Evolutionary conservation across 2,329 filamentous ascomycete genomes (phyloP).

Genomic region (Amphichorda felina): DNA sequence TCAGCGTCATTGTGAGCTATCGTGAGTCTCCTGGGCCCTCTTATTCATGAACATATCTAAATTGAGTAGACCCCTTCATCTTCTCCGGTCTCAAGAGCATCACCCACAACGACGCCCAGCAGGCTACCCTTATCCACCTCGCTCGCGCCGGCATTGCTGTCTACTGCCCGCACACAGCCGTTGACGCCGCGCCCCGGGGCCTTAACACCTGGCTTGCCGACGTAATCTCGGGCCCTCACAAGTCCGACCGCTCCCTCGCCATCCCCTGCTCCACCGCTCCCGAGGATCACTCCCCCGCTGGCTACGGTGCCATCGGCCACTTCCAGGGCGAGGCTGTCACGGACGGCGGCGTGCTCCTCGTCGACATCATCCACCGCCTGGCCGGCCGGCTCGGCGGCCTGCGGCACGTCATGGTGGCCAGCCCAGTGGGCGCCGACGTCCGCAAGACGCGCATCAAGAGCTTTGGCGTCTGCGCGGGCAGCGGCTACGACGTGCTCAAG

Average conservation of each 20-base stretch:
- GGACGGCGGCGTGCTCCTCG: slow-evolving; percentile 19
- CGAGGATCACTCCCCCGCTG: slow-evolving; percentile 30
- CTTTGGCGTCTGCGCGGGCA: slow-evolving; percentile 83
- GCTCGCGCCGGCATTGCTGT: slow-evolving; percentile 84
- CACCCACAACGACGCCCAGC: slow-evolving; percentile 74
- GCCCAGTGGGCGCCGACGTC: slow-evolving; percentile 34
- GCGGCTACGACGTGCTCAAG: slow-evolving; percentile 66
- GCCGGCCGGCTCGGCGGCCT: slow-evolving; percentile 59
- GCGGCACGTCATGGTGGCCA: slow-evolving; percentile 35
- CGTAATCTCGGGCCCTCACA: slow-evolving; percentile 51
- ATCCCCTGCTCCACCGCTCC: slow-evolving; percentile 31
- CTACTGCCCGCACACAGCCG: slow-evolving; percentile 90
- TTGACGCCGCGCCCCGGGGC: slow-evolving; percentile 75
- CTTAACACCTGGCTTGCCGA: slow-evolving; percentile 93
- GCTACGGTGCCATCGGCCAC: slow-evolving; percentile 39
- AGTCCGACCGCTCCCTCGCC: slow-evolving; percentile 27
- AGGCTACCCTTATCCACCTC: slow-evolving; percentile 70
- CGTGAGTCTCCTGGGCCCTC: no score
- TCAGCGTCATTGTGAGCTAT: slow-evolving; percentile 78
- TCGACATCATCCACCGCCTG: slow-evolving; percentile 36
- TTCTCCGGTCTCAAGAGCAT: slow-evolving; percentile 87
- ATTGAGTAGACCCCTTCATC: slow-evolving; percentile 72
- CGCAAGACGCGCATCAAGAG: slow-evolving; percentile 39
- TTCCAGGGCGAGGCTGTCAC: slow-evolving; percentile 16
- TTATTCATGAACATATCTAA: background rate